A percentile compares a stretch with the other conserved stretches of the same genome.
Conservation (phyloP, 2,329 filamentous ascomycete species). For the Phyllosticta citribraziliensis region DNA sequence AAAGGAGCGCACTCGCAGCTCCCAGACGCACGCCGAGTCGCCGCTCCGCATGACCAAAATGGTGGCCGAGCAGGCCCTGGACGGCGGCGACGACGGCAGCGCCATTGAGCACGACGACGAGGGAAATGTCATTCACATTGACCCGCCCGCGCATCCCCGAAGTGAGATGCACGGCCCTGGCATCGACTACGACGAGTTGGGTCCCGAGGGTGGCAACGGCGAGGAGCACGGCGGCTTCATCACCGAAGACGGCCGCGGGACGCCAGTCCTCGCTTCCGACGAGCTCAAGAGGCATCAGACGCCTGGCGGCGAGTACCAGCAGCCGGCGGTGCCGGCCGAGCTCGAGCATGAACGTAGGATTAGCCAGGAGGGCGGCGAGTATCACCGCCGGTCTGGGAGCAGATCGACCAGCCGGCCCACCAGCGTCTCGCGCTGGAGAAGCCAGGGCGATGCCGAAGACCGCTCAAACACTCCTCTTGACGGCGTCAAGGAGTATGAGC, state of each 20-base stretch:
- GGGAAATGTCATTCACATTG: constrained; percentile 64
- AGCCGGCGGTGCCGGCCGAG: constrained; percentile 72
- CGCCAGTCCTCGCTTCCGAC: constrained; percentile 81
- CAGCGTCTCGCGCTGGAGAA: constrained; percentile 42
- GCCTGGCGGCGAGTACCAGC: constrained; percentile 55
- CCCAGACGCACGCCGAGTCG: constrained; percentile 39
- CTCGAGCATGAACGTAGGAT: constrained; percentile 43
- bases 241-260: constrained; percentile 53
- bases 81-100: constrained; percentile 13
- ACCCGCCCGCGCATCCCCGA: constrained; percentile 47
- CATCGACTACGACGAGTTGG: constrained; percentile 43
- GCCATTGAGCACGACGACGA: constrained; percentile 35
- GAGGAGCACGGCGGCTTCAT: constrained; percentile 40
- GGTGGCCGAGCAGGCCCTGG: constrained; percentile 15
- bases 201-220: constrained; percentile 35
- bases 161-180: constrained; percentile 39
- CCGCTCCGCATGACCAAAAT: constrained; percentile 29
- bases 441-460: constrained; percentile 41
- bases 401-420: constrained; percentile 30
- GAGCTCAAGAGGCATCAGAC: constrained; percentile 61
- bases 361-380: constrained; percentile 40
- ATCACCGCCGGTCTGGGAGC: constrained; percentile 30
- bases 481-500: constrained; percentile 89
- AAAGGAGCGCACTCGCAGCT: constrained; percentile 36
- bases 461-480: constrained; percentile 59